Base-by-base conservation (phyloP, 2,329 filamentous ascomycete species). In the Plectosphaerella plurivora region DNA sequence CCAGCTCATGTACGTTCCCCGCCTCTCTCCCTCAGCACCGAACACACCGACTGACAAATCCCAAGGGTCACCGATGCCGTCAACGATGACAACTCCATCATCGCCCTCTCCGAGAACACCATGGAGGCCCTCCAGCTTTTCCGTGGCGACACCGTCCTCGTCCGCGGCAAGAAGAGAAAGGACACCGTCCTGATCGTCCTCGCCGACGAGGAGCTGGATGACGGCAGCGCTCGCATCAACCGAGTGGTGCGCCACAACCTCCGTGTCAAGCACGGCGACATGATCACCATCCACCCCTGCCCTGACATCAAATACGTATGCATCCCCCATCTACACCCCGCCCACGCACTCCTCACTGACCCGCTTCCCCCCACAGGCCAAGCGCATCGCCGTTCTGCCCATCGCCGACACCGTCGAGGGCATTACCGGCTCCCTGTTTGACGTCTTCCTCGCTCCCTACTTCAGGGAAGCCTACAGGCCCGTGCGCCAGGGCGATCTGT, bases 71-170 rank as follows among this genome's bases (percentile, higher is more conserved):
- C 94, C 68, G 95, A 99, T 83, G 92, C 94, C 72, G 84, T 89
- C 66, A 99, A 96, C 76, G 94, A 99, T 87, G 94, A 99, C 78
- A 99, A 99, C 86, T 97, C 94, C 59, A 95, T 97, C 73, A 97
- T 99, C 69, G 91, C 91, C 62, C 85, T 99, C 55, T 97, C 94
- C 54, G 96, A 97, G 81, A 92, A 94, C 74, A 97, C 94, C 62
- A 99, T 99, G 94, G 94, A 99, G 76, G 86, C 88, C 56, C 87
- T 99, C 60, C 91, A 97, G 79, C 87, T 99, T 57, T 99, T 99
- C 88, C 90, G 95, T 69, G 94, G 94, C 62, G 94, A 99, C 71
- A 99, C 94, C 60, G 95, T 99, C 51, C 81, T 97, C 54, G 93
- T 99, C 53, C 96, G 96, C 77, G 94, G 94, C 74, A 99, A 99